Evolutionary conservation across 2,329 filamentous ascomycete genomes (phyloP).

Genomic region (Diplodia scrobiculata): DNA sequence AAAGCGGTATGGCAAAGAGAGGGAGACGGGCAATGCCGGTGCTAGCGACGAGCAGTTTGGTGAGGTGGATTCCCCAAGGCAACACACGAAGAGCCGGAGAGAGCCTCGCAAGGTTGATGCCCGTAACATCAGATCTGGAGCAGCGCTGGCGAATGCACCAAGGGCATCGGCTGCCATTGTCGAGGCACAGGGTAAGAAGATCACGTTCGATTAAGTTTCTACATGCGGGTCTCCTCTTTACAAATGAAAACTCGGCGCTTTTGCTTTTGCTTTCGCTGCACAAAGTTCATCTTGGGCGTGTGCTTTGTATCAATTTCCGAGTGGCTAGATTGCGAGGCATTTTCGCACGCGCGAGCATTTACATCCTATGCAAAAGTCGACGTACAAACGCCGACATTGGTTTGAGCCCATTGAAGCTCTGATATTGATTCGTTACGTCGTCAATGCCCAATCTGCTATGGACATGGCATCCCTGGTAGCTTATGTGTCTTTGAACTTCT

Average conservation of each 20-base stretch:
- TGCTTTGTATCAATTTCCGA: not conserved
- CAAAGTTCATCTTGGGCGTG: not conserved
- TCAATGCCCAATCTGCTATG: not conserved
- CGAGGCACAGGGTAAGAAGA: conserved; percentile 76
- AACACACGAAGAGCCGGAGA: conserved; percentile 36
- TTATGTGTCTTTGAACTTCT: conserved; percentile 3
- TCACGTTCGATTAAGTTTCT: conserved; percentile 67
- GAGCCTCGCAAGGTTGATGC: conserved; percentile 48
- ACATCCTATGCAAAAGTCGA: not conserved
- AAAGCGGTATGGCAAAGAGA: conserved; percentile 72
- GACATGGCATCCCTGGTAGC: not conserved
- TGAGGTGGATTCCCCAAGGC: conserved; percentile 33
- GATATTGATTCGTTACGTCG: not conserved
- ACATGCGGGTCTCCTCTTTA: not conserved
- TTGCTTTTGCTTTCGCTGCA: not conserved
- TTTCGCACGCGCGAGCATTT: not conserved
- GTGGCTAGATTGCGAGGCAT: not conserved
- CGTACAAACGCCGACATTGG: no score
- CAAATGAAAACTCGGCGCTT: not conserved
- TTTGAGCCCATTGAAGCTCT: no score
- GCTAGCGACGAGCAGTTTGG: conserved; percentile 39
- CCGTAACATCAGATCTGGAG: conserved; percentile 49
- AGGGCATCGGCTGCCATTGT: conserved; percentile 79
- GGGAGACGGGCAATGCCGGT: conserved; percentile 39
- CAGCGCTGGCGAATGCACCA: conserved; percentile 52